These are phyloP conservation scores for Coprinellus micaceus DNA, from an alignment of 768 basidiomycete genomes.

Conservation along the genomic window DNA sequence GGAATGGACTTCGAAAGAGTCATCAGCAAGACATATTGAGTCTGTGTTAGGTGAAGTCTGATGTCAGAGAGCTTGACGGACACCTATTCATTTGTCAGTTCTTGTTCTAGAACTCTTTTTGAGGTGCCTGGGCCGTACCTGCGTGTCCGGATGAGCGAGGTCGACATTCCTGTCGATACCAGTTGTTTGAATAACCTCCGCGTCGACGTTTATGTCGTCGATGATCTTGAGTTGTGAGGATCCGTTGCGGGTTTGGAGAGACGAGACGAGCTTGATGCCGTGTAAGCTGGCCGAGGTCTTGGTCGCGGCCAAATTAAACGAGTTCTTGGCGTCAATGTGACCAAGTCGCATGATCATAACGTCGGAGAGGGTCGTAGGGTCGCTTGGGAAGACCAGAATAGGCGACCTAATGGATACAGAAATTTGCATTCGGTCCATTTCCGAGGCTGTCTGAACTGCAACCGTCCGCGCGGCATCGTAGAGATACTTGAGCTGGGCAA, in stretches of 20 bases:
- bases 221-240: slow-evolving; percentile 75
- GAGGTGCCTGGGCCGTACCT: slow-evolving; percentile 44
- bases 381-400: slow-evolving; percentile 82
- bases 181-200: slow-evolving; percentile 62
- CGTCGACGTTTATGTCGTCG: slow-evolving; percentile 78
- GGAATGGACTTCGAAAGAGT: slow-evolving; percentile 66
- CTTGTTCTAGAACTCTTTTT: background rate
- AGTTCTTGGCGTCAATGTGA: slow-evolving; percentile 81
- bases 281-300: slow-evolving; percentile 71
- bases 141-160: slow-evolving; percentile 61
- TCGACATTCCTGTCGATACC: slow-evolving; percentile 52
- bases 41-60: slow-evolving; percentile 77
- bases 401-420: slow-evolving; percentile 88
- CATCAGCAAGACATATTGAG: slow-evolving; percentile 74
- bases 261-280: slow-evolving; percentile 82
- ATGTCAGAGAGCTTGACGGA: slow-evolving; percentile 76
- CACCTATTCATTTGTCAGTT: slow-evolving; percentile 43
- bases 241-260: slow-evolving; percentile 46
- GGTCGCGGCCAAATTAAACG: slow-evolving; percentile 53
- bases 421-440: slow-evolving; percentile 92
- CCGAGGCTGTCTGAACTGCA: slow-evolving; percentile 89
- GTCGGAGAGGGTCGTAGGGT: slow-evolving; percentile 59
- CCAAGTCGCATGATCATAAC: slow-evolving; percentile 80
- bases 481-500: slow-evolving; percentile 87
- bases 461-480: slow-evolving; percentile 93